A percentile compares a stretch with the other conserved stretches of the same genome.
These are phyloP conservation scores for Dillenia suffruticosa DNA, from an alignment of 164 flowering plant species.

Conservation along the genomic window DNA sequence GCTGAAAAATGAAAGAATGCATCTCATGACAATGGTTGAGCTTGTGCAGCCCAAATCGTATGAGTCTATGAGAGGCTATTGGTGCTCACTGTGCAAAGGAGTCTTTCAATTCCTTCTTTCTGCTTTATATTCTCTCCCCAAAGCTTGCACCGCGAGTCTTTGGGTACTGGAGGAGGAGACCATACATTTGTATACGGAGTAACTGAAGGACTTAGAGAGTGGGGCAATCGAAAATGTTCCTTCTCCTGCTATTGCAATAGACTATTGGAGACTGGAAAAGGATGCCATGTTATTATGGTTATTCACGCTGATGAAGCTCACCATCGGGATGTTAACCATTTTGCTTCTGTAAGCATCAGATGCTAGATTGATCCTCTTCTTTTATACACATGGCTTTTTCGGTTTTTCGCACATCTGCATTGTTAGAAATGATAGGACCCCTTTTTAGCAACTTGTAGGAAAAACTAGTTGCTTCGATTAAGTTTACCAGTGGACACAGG, in stretches of 20 bases:
- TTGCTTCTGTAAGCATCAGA: conserved; percentile 67
- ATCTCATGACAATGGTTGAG: conserved; percentile 87
- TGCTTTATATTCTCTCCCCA: conserved; percentile 66
- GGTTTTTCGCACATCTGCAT: too few species aligned
- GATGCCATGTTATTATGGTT: conserved; percentile 73
- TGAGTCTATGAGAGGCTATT: conserved; percentile 77
- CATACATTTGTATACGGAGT: conserved; percentile 79
- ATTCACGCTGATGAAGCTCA: conserved; percentile 92
- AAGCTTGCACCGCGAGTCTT: conserved; percentile 75
- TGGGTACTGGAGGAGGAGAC: conserved; percentile 93
- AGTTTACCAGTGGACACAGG: too few species aligned
- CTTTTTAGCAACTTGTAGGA: too few species aligned
- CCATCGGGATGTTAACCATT: conserved; percentile 89
- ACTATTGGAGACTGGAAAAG: conserved; percentile 85
- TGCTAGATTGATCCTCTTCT: too few species aligned
- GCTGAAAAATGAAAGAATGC: conserved; percentile 95
- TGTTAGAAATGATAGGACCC: too few species aligned
- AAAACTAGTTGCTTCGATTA: too few species aligned
- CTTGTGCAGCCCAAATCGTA: conserved; percentile 82
- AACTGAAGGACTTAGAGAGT: conserved; percentile 57
- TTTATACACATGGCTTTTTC: too few species aligned
- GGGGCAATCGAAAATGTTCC: conserved; percentile 67
- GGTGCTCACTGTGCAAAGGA: conserved; percentile 78
- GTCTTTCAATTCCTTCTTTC: conserved; percentile 76
- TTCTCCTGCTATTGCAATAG: conserved; percentile 89